These are phyloP conservation scores for Tylopilus plumbeoviolaceoides DNA, from an alignment of 768 basidiomycete genomes.

Conservation along the genomic window DNA sequence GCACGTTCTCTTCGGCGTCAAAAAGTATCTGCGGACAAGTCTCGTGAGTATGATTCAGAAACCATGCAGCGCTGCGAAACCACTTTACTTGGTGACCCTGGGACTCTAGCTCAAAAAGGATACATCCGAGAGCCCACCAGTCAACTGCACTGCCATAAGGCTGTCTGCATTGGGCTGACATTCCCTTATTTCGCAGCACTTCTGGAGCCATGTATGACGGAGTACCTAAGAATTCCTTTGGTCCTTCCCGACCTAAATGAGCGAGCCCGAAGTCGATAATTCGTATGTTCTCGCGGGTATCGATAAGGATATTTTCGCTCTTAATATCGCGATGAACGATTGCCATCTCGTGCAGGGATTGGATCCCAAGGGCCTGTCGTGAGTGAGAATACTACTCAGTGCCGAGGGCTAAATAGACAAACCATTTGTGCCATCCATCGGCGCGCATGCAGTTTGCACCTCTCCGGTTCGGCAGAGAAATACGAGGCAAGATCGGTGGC, in stretches of 20 bases:
- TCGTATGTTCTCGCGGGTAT: constrained; percentile 35
- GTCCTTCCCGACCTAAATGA: constrained; percentile 12
- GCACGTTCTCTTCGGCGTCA: constrained; percentile 17
- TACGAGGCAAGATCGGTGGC: constrained; percentile 33
- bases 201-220: constrained; percentile 40
- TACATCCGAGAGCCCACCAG: constrained; percentile 42
- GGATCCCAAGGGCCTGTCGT: constrained; percentile 38
- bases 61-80: neutral
- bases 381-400: neutral
- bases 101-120: constrained; percentile 37
- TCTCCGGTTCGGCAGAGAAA: constrained; percentile 20
- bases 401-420: neutral
- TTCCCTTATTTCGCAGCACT: constrained; percentile 27
- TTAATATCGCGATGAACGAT: constrained; percentile 71
- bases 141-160: constrained; percentile 34
- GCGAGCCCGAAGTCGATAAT: constrained; percentile 42
- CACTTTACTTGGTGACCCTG: constrained; percentile 21
- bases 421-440: constrained; percentile 42
- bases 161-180: constrained; percentile 1
- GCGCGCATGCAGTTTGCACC: constrained; percentile 27
- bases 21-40: constrained; percentile 31
- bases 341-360: constrained; percentile 50
- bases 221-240: constrained; percentile 32
- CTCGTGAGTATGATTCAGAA: neutral
- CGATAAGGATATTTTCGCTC: constrained; percentile 65